phyloP scores from a whole-genome alignment of 2,329 filamentous ascomycete genomes.

The Alternaria arborescens region DNA sequence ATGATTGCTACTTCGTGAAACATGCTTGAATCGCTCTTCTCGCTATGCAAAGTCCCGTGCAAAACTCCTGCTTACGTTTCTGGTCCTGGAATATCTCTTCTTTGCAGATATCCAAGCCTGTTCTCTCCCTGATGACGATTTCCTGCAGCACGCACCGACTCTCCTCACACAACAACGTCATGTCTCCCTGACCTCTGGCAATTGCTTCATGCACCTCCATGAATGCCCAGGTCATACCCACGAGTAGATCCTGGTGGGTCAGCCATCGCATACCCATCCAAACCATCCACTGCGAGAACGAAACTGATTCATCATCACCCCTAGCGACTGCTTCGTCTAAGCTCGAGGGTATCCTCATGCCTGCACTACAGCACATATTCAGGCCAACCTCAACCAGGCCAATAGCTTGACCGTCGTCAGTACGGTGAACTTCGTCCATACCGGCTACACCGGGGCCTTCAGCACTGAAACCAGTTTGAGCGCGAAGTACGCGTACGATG shows the following conservation, averaged over 20 bases:
- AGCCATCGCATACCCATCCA: constrained; percentile 27
- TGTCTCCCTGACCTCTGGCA: background rate
- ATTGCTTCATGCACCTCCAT: constrained; percentile 30
- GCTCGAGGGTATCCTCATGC: constrained; percentile 21
- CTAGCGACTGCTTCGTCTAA: constrained; percentile 37
- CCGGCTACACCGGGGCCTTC: constrained; percentile 49
- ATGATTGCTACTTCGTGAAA: background rate
- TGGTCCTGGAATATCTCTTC: constrained; percentile 6
- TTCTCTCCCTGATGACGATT: constrained; percentile 22
- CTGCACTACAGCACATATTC: constrained; percentile 33
- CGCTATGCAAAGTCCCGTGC: background rate
- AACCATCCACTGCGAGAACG: constrained; percentile 26
- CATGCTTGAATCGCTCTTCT: constrained; percentile 7
- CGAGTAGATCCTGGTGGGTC: constrained; percentile 34
- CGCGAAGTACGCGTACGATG: constrained; percentile 52
- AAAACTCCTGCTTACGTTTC: constrained; percentile 2
- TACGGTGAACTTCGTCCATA: constrained; percentile 52
- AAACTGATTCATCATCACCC: constrained; percentile 52
- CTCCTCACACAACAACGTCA: background rate
- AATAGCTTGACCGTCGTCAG: constrained; percentile 25
- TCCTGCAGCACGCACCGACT: constrained; percentile 1
- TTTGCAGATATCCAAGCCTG: constrained; percentile 19
- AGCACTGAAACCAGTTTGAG: constrained; percentile 52
- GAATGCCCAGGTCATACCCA: constrained; percentile 49
- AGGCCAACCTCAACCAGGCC: constrained; percentile 49